Evolutionary conservation across 1,139 yeast genomes (phyloP).

Genomic region (Suhomyces taliae): DNA sequence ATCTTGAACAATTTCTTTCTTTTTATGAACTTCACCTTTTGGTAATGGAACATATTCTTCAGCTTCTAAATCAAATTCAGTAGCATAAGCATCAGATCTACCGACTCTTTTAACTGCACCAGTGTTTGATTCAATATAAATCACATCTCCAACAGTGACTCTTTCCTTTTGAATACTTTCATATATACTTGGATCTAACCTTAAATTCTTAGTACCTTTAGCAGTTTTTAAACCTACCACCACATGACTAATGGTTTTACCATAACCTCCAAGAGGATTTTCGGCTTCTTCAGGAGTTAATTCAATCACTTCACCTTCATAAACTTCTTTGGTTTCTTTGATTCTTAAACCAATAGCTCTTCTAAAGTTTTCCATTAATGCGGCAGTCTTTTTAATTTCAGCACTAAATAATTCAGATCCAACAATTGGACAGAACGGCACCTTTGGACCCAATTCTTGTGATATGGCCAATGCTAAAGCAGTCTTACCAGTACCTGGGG

Average conservation of each 20-base stretch:
- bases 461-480: constrained; percentile 95
- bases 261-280: constrained; percentile 96
- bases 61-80: constrained; percentile 96
- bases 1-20: constrained; percentile 97
- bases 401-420: constrained; percentile 96
- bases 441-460: constrained; percentile 97
- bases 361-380: constrained; percentile 95
- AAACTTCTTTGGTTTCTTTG: constrained; percentile 95
- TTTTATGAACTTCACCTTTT: constrained; percentile 97
- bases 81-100: constrained; percentile 95
- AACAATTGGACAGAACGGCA: constrained; percentile 96
- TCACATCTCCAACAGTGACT: constrained; percentile 93
- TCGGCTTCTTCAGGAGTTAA: constrained; percentile 96
- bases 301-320: constrained; percentile 98
- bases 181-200: constrained; percentile 93
- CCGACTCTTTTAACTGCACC: constrained; percentile 98
- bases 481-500: constrained; percentile 98
- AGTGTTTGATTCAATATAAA: constrained; percentile 94
- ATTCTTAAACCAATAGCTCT: constrained; percentile 94
- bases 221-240: constrained; percentile 93
- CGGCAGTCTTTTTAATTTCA: constrained; percentile 96
- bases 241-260: constrained; percentile 93
- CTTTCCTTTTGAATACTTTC: constrained; percentile 95
- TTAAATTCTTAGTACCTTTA: constrained; percentile 88
- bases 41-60: constrained; percentile 99